Percentiles rank a stretch among this genome's conserved stretches.
Evolutionary conservation across 805 yeast species (phyloP).

Genomic region (Schwanniomyces pseudopolymorphus): DNA sequence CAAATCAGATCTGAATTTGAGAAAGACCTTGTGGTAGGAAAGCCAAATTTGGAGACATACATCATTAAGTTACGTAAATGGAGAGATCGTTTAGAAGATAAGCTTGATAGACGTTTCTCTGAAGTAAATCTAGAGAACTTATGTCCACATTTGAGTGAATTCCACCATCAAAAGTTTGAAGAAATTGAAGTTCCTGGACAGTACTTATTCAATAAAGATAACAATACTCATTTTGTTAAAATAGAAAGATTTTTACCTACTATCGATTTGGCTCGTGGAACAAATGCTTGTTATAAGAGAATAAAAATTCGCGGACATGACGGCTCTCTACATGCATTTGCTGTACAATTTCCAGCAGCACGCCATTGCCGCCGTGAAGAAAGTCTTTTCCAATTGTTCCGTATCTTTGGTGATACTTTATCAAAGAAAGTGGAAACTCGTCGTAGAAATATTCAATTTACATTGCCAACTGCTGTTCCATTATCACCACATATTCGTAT

Average conservation of each 20-base stretch:
- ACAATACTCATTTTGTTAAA: constrained; percentile 85
- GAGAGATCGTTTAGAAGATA: constrained; percentile 91
- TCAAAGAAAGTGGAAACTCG: constrained; percentile 84
- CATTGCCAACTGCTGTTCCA: constrained; percentile 90
- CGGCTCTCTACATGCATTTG: constrained; percentile 88
- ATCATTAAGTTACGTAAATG: constrained; percentile 81
- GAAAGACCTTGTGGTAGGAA: constrained; percentile 80
- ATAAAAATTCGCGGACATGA: constrained; percentile 90
- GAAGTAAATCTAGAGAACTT: constrained; percentile 82
- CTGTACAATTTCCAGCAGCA: constrained; percentile 97
- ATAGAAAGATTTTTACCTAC: constrained; percentile 90
- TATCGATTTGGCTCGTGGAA: constrained; percentile 84
- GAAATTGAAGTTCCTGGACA: constrained; percentile 98
- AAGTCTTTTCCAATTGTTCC: constrained; percentile 85
- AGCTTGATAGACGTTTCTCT: constrained; percentile 79
- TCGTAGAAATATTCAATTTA: constrained; percentile 78
- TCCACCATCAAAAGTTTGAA: constrained; percentile 97
- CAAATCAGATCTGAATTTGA: constrained; percentile 89
- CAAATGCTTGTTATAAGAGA: constrained; percentile 86
- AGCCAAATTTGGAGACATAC: constrained; percentile 87
- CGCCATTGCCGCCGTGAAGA: constrained; percentile 97
- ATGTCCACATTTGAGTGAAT: constrained; percentile 93
- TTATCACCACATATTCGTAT: constrained; percentile 92
- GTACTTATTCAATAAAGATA: constrained; percentile 83
- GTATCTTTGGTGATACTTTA: constrained; percentile 81